These are phyloP conservation scores for Castanopsis chinensis DNA, from an alignment of 306 rosid genomes.

Conservation along the genomic window DNA sequence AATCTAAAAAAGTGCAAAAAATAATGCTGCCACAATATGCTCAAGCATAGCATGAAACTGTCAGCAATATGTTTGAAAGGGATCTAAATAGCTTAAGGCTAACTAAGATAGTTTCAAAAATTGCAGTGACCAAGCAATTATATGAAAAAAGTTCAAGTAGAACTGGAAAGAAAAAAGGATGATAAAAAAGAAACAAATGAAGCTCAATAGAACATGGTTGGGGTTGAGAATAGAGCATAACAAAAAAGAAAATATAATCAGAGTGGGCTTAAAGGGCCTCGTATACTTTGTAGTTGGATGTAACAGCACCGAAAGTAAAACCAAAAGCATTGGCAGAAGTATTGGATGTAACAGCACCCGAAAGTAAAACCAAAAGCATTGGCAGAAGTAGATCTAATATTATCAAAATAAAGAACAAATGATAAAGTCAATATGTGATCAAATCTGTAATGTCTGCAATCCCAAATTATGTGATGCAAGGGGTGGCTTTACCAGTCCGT, in stretches of 20 bases:
- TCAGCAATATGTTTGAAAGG: background rate
- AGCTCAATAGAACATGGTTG: background rate
- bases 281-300: background rate
- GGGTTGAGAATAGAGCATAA: background rate
- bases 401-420: background rate
- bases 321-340: background rate
- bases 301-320: background rate
- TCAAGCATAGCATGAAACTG: background rate
- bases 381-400: background rate
- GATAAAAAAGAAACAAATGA: background rate
- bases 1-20: background rate
- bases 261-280: background rate
- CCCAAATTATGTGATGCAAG: too few species aligned
- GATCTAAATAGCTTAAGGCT: background rate
- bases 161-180: background rate
- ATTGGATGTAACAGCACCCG: too few species aligned
- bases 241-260: background rate
- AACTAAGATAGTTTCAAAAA: background rate
- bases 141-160: background rate
- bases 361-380: background rate
- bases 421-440: too few species aligned
- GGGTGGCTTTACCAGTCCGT: too few species aligned
- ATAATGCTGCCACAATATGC: background rate
- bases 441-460: too few species aligned
- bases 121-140: background rate